phyloP scores from a whole-genome alignment of 495 filamentous ascomycete species.

The Aspergillus coremiiformis region DNA sequence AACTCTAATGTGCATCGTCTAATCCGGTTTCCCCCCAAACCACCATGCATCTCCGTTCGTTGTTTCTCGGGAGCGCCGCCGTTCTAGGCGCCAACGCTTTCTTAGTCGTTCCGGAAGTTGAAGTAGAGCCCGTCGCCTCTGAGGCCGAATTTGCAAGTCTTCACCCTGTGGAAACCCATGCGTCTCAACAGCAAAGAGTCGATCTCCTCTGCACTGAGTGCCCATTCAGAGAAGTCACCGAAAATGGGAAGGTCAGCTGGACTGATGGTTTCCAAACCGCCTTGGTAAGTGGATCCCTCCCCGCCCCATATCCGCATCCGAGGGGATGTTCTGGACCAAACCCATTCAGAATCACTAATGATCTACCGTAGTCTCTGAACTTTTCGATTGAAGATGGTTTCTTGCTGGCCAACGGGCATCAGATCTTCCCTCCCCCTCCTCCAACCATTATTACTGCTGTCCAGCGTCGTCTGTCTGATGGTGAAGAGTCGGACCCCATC shows the following conservation, averaged over 20 bases:
- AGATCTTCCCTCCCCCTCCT: slow-evolving; percentile 42
- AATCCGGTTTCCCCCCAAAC: neutral
- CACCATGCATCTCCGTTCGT: slow-evolving; percentile 39
- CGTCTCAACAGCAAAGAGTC: slow-evolving; percentile 26
- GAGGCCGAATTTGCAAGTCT: slow-evolving; percentile 22
- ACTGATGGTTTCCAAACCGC: slow-evolving; percentile 31
- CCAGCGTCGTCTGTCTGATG: slow-evolving; percentile 29
- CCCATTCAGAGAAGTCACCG: slow-evolving; percentile 32
- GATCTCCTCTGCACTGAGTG: slow-evolving; percentile 41
- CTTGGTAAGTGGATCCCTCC: slow-evolving; percentile 26
- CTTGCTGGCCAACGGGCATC: slow-evolving; percentile 41
- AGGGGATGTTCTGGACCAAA: neutral
- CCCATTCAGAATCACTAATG: slow-evolving; percentile 8
- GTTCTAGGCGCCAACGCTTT: slow-evolving; percentile 42
- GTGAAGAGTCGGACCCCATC: slow-evolving; percentile 29
- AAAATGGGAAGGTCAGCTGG: slow-evolving; percentile 30
- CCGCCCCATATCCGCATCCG: neutral
- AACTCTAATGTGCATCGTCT: slow-evolving; percentile 3
- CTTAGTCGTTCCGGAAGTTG: slow-evolving; percentile 39
- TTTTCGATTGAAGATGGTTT: slow-evolving; percentile 37
- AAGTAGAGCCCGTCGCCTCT: slow-evolving; percentile 21
- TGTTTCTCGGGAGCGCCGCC: slow-evolving; percentile 34
- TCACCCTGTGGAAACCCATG: slow-evolving; percentile 23
- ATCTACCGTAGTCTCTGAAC: slow-evolving; percentile 26
- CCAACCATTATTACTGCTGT: slow-evolving; percentile 29